phyloP scores from a whole-genome alignment of 2,329 filamentous ascomycete genomes.

The Colletotrichum tamarilloi region DNA sequence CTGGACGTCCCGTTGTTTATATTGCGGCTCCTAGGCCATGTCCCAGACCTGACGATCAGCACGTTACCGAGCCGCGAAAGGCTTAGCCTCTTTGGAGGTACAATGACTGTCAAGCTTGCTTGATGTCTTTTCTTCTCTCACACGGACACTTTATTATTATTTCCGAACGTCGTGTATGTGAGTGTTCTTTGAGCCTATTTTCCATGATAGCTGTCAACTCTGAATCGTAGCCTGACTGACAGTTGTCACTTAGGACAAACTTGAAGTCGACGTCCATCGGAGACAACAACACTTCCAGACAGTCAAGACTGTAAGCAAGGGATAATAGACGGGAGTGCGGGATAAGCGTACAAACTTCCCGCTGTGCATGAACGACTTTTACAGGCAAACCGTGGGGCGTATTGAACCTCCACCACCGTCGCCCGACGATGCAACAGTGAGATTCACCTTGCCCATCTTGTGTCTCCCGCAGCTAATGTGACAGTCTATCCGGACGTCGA shows the following conservation, averaged over 20 bases:
- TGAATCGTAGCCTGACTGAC: background rate
- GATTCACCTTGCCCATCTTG: background rate
- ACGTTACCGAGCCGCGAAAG: background rate
- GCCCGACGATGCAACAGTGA: background rate
- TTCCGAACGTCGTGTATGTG: background rate
- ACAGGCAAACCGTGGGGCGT: background rate
- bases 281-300: background rate
- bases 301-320: background rate
- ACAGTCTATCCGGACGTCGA: background rate
- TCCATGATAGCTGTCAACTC: background rate
- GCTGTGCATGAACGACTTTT: background rate
- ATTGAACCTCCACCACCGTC: background rate
- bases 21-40: conserved; percentile 1
- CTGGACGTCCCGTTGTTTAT: background rate
- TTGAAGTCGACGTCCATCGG: background rate
- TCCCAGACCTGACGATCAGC: background rate
- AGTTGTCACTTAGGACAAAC: background rate
- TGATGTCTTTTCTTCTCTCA: background rate
- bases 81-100: background rate
- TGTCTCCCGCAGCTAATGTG: background rate
- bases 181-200: background rate
- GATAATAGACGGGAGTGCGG: background rate
- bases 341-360: background rate
- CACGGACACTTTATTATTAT: background rate
- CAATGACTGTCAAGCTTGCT: background rate